phyloP scores from a whole-genome alignment of 1,284 basidiomycete species.

The Microbotryum scabiosae region DNA sequence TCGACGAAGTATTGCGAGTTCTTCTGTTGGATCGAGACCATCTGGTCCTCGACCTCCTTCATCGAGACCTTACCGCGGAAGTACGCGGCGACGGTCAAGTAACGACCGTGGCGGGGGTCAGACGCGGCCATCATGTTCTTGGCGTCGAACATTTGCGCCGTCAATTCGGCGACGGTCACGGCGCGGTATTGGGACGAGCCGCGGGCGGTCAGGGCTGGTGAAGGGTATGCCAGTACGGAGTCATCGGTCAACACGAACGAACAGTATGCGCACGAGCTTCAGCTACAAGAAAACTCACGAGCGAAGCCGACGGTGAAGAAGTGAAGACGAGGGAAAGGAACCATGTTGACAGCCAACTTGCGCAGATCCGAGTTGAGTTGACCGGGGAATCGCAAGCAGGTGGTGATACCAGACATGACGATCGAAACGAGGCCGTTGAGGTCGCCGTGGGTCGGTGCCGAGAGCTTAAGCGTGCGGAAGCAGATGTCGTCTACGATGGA shows the following conservation, averaged over 20 bases:
- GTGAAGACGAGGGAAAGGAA: constrained; percentile 60
- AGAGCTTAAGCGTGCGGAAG: constrained; percentile 90
- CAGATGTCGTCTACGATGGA: constrained; percentile 67
- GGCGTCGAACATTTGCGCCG: constrained; percentile 41
- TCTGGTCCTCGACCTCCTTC: constrained; percentile 36
- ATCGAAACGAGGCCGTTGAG: constrained; percentile 94
- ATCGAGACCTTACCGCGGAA: constrained; percentile 37
- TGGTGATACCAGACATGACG: constrained; percentile 97
- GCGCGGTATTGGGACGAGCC: constrained; percentile 39
- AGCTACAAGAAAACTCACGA: background rate
- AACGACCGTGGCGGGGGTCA: constrained; percentile 81
- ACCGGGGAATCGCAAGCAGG: constrained; percentile 87
- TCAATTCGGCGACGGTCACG: constrained; percentile 39
- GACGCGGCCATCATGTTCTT: constrained; percentile 90
- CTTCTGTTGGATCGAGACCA: constrained; percentile 32
- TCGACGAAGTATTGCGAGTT: constrained; percentile 38
- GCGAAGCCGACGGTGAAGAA: constrained; percentile 46
- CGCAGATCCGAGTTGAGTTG: constrained; percentile 88
- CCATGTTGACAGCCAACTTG: constrained; percentile 96
- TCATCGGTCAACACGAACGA: no score
- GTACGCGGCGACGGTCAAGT: constrained; percentile 40
- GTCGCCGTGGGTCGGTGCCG: constrained; percentile 88
- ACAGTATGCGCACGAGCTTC: background rate
- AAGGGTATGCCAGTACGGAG: background rate
- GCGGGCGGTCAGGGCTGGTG: constrained; percentile 35